A percentile compares a stretch with the other conserved stretches of the same genome.
phyloP scores from a whole-genome alignment of 305 asterid genomes.

The Nicotiana rustica region DNA sequence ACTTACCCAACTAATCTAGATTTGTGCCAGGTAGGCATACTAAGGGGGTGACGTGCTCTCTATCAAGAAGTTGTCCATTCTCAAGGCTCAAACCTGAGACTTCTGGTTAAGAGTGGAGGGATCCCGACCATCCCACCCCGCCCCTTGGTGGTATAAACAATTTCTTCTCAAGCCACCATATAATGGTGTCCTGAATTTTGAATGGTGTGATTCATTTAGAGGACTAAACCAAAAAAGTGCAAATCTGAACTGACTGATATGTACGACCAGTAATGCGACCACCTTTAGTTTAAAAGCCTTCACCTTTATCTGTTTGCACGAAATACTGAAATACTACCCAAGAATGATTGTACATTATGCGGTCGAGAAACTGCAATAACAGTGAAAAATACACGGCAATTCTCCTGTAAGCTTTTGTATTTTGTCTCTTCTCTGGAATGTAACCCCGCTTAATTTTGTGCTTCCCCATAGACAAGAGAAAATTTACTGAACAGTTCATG shows the following conservation, averaged over 20 bases:
- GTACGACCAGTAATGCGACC: neutral
- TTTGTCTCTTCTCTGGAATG: slow-evolving; percentile 8
- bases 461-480: neutral
- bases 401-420: neutral
- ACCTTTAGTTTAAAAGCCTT: neutral
- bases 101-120: too few relatives aligned
- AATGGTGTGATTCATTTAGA: neutral
- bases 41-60: too few relatives aligned
- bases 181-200: neutral
- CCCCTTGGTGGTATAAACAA: too few relatives aligned
- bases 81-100: too few relatives aligned
- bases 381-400: neutral
- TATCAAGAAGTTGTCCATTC: too few relatives aligned
- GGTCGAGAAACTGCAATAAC: neutral
- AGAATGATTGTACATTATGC: neutral
- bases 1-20: too few relatives aligned
- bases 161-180: slow-evolving; percentile 11
- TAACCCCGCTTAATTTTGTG: neutral
- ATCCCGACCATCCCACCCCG: too few relatives aligned
- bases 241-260: slow-evolving; percentile 2
- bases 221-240: neutral
- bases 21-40: too few relatives aligned
- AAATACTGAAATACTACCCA: neutral
- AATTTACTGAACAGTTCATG: neutral
- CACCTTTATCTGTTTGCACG: neutral